phyloP scores from a whole-genome alignment of 2,329 filamentous ascomycete species.

The Fusarium xyrophilum region DNA sequence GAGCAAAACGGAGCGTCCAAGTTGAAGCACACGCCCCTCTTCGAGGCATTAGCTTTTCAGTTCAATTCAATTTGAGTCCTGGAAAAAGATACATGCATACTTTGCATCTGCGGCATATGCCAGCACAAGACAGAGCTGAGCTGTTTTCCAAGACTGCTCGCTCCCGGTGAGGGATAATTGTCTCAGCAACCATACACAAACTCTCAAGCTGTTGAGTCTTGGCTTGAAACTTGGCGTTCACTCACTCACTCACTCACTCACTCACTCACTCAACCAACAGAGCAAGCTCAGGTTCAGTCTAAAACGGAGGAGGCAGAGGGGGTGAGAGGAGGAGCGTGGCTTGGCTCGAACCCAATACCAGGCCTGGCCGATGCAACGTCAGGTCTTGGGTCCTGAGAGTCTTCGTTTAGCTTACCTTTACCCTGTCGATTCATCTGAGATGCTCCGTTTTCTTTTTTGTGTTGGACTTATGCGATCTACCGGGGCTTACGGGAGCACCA shows the following conservation, averaged over 20 bases:
- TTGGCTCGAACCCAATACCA: background rate
- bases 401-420: constrained; percentile 21
- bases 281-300: background rate
- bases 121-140: background rate
- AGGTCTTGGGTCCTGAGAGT: constrained; percentile 14
- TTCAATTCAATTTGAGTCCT: background rate
- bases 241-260: background rate
- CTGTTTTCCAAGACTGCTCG: background rate
- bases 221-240: constrained; percentile 11
- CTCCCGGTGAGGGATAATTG: background rate
- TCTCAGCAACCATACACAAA: constrained; percentile 8
- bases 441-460: constrained; percentile 23
- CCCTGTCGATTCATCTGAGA: constrained; percentile 9
- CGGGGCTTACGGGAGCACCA: constrained; percentile 19
- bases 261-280: background rate
- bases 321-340: constrained; percentile 6
- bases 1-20: constrained; percentile 8
- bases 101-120: background rate
- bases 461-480: constrained; percentile 27
- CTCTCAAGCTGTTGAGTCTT: constrained; percentile 4
- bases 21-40: constrained; percentile 4
- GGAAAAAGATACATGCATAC: background rate
- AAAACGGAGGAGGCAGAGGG: constrained; percentile 6
- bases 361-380: constrained; percentile 36
- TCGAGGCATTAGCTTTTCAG: background rate